Base-by-base conservation (phyloP, 78 protist genomes). In the Anaeramoeba flamelloides region DNA sequence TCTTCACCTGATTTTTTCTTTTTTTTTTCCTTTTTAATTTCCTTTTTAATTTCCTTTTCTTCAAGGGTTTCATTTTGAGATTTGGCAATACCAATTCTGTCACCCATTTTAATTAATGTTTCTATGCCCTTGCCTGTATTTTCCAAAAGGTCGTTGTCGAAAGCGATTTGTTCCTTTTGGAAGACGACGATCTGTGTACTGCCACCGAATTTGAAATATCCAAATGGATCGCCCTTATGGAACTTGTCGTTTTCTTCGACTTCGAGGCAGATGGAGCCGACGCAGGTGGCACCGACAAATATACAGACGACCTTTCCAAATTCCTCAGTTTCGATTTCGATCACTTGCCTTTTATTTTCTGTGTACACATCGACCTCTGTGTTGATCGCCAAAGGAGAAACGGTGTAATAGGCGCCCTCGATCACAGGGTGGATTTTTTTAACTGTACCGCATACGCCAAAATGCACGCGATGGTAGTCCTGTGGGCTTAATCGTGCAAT, bases 401-500 rank as follows among this genome's bases (percentile, higher is more conserved):
- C 92, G 1, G 92, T 86, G 41, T 39, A 85, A 1, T 81, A 83
- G n/a, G 40, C 82, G 8, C 92, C 92, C 40, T 77, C 83, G 22
- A 83, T 64, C 26, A 79, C 81, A 30, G n/a, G n/a, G n/a, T 39
- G 75, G 22, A 81, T 77, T 22, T 41, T 36, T 26, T 84, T 85
- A 40, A 86, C 53, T 0, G 76, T 76, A 38, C 91, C 91, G 53
- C 38, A 40, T 1, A 86, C 89, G 26, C 87, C 88, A 17, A 77
- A 0, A 76, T 90, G 93, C 81, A 87, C 87, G 39, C 93, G 81
- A 76, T 90, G 93, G 74, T 90, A 90, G 77, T 90, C 93, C 79
- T 90, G 93, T 75, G 93, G 93, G 0, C 90, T 89, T 0, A 87
- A 40, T 36, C 92, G 82, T 32, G 86, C 84, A 40, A 90, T 90